Evolutionary conservation across 305 asterid species (phyloP), one percentile per base, ranked within the genome.

Genomic region (Solanum hybrid): DNA sequence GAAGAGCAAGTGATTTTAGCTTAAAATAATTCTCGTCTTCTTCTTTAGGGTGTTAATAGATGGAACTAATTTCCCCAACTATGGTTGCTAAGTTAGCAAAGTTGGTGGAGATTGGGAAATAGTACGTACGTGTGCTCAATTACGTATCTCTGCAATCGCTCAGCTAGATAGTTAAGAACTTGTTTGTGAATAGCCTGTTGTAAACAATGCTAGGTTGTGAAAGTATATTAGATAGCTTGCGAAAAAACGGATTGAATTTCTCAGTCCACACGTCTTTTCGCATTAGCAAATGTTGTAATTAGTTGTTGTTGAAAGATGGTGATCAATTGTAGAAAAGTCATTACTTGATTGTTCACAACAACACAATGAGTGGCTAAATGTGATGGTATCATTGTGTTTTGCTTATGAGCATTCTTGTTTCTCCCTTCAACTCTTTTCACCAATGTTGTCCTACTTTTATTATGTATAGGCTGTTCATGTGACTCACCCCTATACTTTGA

Each of bases 1-100:
- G 95, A 94, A 72, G 90, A 89, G 92, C 94, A 93, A 90, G 81
- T 90, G 90, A 91, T 77, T 31, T 45, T 81, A 93, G 90, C 89
- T 88, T 71, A 77, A 29, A 56, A 76, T 78, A 24, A 15, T 31
- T 77, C 5, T 29, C 35, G 1, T 78, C 15, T 88, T 37, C 76
- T 81, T 76, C 76, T 32, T 4, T 60, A 24, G 87, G 73, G 77
- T 85, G 75, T 85, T 60, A 60, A 56, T 56, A 85, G 76, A 40
- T 60, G 77, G 71, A 32, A 22, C 88, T 6, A 60, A 85, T 85
- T 60, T 32, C 77, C 88, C 77, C 88, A 56, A 32, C 88, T 32
- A 56, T 84, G 42, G 42, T 84, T 84, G 87, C 29, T 45, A 31
- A 56, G 35, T 13, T 85, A 32, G 77, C 88, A 56, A 69, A 32